These are phyloP conservation scores for Cercospora sp. DNA, from an alignment of 2,329 filamentous ascomycete genomes.

Conservation along the genomic window DNA sequence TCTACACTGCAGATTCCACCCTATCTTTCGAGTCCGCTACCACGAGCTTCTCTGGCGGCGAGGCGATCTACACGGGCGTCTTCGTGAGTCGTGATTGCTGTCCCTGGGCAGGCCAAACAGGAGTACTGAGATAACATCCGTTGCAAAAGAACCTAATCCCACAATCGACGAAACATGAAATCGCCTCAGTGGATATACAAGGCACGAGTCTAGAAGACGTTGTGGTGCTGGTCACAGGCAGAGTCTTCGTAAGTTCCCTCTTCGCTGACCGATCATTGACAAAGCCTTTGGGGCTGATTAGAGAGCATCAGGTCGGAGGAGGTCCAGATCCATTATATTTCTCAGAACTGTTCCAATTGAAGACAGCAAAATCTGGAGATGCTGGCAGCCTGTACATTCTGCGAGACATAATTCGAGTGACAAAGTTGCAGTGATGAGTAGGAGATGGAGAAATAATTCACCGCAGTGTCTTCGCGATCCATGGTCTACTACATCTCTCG, in stretches of 20 bases:
- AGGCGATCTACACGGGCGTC: constrained; percentile 1
- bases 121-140: not conserved
- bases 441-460: not conserved
- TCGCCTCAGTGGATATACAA: constrained; percentile 5
- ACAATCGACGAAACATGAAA: constrained; percentile 3
- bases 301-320: not conserved
- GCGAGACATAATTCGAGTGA: constrained; percentile 4
- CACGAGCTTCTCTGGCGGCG: not conserved
- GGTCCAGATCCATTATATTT: constrained; percentile 2
- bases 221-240: constrained; percentile 2
- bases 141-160: not conserved
- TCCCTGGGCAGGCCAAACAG: too few species aligned
- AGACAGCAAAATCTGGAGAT: not conserved
- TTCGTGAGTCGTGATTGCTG: not conserved
- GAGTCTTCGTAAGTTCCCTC: not conserved
- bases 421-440: constrained; percentile 1
- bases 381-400: not conserved
- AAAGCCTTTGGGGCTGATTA: not conserved
- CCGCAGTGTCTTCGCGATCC: not conserved
- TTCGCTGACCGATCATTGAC: not conserved
- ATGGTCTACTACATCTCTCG: not conserved
- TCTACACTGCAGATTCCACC: not conserved
- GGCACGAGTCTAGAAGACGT: not conserved
- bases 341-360: constrained; percentile 7
- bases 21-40: not conserved